These are phyloP conservation scores for Citrus australasica DNA, from an alignment of 345 rosid genomes.

Conservation along the genomic window DNA sequence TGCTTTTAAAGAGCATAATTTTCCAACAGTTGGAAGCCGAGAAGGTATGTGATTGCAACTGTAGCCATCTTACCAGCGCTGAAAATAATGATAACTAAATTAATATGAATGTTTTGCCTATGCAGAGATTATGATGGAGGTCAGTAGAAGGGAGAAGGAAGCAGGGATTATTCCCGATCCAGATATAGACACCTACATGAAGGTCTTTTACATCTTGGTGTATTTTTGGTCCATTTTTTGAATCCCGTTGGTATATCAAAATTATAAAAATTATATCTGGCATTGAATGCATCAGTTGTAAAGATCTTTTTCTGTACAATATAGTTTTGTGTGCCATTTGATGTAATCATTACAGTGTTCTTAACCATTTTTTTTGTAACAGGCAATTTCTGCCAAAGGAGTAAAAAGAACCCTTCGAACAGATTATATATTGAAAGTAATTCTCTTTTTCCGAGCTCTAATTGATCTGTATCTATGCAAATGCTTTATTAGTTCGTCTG, in stretches of 20 bases:
- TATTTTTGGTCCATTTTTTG: neutral
- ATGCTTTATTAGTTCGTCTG: neutral
- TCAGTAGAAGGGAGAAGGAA: constrained; percentile 19
- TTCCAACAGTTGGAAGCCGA: too few species aligned
- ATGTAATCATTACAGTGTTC: too few species aligned
- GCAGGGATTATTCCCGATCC: constrained; percentile 23
- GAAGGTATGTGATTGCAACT: constrained; percentile 12
- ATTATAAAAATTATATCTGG: neutral
- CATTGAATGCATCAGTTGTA: neutral
- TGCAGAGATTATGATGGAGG: constrained; percentile 19
- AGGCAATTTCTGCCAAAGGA: neutral
- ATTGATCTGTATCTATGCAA: neutral
- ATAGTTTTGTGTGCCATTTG: neutral
- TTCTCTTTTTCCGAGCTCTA: neutral
- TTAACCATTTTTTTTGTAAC: neutral
- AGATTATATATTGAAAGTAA: constrained; percentile 1
- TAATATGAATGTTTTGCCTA: neutral
- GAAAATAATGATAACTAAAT: neutral
- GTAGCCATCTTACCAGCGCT: too few species aligned
- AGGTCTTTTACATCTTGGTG: constrained; percentile 1
- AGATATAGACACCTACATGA: constrained; percentile 22
- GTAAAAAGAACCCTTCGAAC: neutral
- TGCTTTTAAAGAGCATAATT: too few species aligned
- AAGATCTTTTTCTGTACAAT: neutral
- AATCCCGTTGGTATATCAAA: neutral